Evolutionary conservation across 1,284 basidiomycete species (phyloP).

Genomic region (Ganoderma resinaceum): DNA sequence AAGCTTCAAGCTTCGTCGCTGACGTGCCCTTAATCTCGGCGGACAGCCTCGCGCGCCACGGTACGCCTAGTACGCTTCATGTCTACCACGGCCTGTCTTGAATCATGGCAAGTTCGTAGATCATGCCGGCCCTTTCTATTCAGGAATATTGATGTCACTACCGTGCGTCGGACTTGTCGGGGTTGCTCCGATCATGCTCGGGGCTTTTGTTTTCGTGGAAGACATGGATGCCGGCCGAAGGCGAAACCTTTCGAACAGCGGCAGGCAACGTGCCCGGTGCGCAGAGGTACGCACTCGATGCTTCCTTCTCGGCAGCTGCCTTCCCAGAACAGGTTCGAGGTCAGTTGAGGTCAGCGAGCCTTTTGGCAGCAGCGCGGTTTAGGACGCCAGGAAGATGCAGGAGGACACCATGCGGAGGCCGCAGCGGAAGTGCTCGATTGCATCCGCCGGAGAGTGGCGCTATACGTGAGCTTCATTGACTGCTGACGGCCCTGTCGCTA

Average conservation of each 20-base stretch:
- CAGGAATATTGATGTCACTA: too few relatives aligned
- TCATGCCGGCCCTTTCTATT: not conserved
- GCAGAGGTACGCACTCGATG: not conserved
- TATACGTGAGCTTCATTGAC: not conserved
- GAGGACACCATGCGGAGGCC: not conserved
- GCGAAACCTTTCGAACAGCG: not conserved
- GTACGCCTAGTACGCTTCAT: not conserved
- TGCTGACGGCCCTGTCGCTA: not conserved
- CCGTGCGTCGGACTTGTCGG: not conserved
- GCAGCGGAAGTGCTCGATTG: not conserved
- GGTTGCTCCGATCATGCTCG: not conserved
- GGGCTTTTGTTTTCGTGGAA: not conserved
- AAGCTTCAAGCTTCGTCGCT: too few relatives aligned
- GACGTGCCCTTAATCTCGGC: not conserved
- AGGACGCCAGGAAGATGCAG: not conserved
- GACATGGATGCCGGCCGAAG: not conserved
- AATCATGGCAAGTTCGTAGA: not conserved
- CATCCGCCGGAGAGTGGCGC: not conserved
- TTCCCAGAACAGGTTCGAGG: not conserved
- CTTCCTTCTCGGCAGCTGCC: not conserved
- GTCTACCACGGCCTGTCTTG: not conserved
- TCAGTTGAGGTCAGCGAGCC: not conserved
- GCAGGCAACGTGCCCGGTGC: not conserved
- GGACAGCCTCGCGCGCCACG: not conserved
- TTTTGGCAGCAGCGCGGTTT: not conserved